Base-by-base conservation (phyloP, 345 rosid species). In the Laguncularia racemosa region DNA sequence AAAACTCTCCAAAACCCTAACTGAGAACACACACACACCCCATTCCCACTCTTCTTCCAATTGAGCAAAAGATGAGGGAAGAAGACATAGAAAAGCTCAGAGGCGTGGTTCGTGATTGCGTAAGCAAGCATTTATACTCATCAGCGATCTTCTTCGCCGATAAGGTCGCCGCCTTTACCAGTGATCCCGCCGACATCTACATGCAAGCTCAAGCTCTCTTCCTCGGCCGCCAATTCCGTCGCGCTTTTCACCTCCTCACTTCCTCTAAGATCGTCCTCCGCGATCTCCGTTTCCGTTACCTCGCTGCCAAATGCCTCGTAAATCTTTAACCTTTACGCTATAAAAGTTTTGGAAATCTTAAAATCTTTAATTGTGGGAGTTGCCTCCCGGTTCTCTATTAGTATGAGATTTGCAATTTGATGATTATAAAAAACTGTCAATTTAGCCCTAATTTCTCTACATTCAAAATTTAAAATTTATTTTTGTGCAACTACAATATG, bases 101-200 rank as follows among this genome's bases (percentile, higher is more conserved):
- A 1, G 90, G 97, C 16, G 87, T 93, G 44, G 97, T 90, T 60
- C 72, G 97, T 40, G 96, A 89, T 72, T 92, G 98, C 62, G 91
- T 89, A n/a, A 89, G 86, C 81, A 92, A 92, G 79, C 99, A 93
- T 57, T 66, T 93, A 12, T 89, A 90, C 79, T 93, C 97, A 6
- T 93, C 96, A 6, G 99, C 97, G 53, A 93, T 93, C 50, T 90
- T 93, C 83, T 90, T 89, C 77, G 95, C 97, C 46, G 89, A 93
- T 55, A 85, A 93, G 63, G 89, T 87, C 15, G 92, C 96, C 9
- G 87, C 89, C 28, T 69, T 93, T 60, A 82, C 96, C 57, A 76
- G 67, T 26, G 95, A 87, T 53, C 96, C 99, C 9, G 78, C 96
- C 40, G 96, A 85, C 62, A 72, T 93, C 52, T 93, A 89, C 75